Evolutionary conservation across 257 asterid genomes (phyloP).

Genomic region (Salvia splendens): DNA sequence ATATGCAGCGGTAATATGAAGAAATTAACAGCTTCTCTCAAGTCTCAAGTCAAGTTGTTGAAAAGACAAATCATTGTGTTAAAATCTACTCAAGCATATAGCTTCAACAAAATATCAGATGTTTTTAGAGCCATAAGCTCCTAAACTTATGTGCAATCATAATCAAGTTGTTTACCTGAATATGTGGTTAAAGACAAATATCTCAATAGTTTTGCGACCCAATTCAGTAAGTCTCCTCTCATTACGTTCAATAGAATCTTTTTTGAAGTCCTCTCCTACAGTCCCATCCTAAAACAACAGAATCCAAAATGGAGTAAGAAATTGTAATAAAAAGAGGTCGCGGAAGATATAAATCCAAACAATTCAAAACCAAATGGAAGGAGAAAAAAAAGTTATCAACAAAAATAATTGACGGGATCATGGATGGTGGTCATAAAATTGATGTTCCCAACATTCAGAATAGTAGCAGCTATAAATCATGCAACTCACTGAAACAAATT

Average conservation of each 20-base stretch:
- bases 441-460: background rate
- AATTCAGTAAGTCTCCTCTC: conserved; percentile 92
- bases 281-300: conserved; percentile 60
- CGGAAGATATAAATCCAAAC: too few species aligned
- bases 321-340: background rate
- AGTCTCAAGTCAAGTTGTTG: background rate
- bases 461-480: background rate
- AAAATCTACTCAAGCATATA: background rate
- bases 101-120: background rate
- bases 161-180: conserved; percentile 58
- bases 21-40: background rate
- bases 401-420: too few species aligned
- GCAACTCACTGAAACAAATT: background rate
- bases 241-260: conserved; percentile 75
- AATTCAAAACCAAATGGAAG: too few species aligned
- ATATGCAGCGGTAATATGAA: background rate
- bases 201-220: conserved; percentile 94
- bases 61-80: conserved; percentile 6
- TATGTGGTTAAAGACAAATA: conserved; percentile 75
- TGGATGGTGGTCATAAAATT: too few species aligned
- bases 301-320: conserved; percentile 30
- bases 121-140: background rate
- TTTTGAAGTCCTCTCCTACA: conserved; percentile 77
- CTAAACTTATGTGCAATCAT: background rate
- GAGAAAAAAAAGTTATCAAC: too few species aligned